Conservation (phyloP, 768 basidiomycete genomes). For the Hygrocybe punicea region DNA sequence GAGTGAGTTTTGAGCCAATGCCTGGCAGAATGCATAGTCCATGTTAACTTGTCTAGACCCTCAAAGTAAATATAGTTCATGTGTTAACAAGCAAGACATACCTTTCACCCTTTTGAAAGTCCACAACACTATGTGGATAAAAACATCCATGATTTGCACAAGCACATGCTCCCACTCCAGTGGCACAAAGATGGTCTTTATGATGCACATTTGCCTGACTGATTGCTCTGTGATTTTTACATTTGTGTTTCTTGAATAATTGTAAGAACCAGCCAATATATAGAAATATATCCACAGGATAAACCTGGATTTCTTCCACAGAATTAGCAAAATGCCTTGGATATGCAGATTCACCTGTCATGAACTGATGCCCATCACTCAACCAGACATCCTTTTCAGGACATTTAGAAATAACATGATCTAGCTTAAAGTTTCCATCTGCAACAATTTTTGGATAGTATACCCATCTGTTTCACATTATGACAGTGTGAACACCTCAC, state of each 20-base stretch:
- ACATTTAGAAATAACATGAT: conserved; percentile 24
- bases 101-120: conserved; percentile 32
- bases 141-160: conserved; percentile 34
- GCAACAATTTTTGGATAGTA: conserved; percentile 12
- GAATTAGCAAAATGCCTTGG: conserved; percentile 16
- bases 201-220: conserved; percentile 12
- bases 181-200: conserved; percentile 18
- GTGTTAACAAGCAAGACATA: conserved; percentile 3
- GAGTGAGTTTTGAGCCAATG: conserved; percentile 6
- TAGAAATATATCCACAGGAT: background rate
- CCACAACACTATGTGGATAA: conserved; percentile 27
- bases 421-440: conserved; percentile 30
- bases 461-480: background rate
- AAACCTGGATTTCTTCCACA: background rate
- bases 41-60: conserved; percentile 26
- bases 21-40: conserved; percentile 25
- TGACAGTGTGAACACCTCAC: background rate
- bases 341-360: conserved; percentile 20
- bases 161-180: conserved; percentile 29
- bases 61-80: background rate
- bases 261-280: background rate
- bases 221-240: conserved; percentile 18
- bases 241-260: conserved; percentile 14
- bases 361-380: conserved; percentile 25
- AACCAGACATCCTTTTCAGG: conserved; percentile 24